Base-by-base conservation (phyloP, 495 filamentous ascomycete genomes). In the Penicillium bovifimosum region DNA sequence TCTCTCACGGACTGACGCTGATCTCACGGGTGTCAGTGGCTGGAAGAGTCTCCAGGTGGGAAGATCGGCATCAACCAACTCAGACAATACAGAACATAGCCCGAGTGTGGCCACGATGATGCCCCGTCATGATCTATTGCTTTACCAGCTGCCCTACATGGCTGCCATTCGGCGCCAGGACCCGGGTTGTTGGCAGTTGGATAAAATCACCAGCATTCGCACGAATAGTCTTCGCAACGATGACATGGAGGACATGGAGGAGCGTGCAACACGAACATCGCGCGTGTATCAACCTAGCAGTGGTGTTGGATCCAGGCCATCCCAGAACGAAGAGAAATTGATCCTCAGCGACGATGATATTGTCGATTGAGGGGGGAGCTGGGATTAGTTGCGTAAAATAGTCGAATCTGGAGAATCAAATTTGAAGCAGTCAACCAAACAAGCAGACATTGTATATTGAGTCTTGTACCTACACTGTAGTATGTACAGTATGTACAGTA, bases 281-380 rank as follows among this genome's bases (percentile, higher is more conserved):
- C 38, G n/a, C 9, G 16, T 18, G 39, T 6, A 17, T 49, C 32
- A 44, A 52, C 26, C 29, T 40, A 56, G 36, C 47, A 49, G 33
- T 16, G 43, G 50, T 34, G 24, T 58, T 39, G 58, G 52, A 13
- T 29, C 58, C 49, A 52, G 31, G 24, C 59, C 53, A 31, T 52
- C 59, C 33, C 58, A 75, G 16, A 69, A 75, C 38, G 70, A 74
- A 48, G 80, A 84, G 66, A 85, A 82, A 45, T 64, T 95, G 51
- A 80, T 91, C 47, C 72, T 97, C 38, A 90, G 86, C 61, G 92
- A 97, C 65, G 93, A 98, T 76, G 93, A 98, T 77, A 97, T 98
- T 69, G 90, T 91, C 68, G 92, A 96, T 71, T 82, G 86, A 35
- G 38, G 34, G 8, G 14, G 2, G 13, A 14, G 5, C 34, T 35